A percentile compares a stretch with the other conserved stretches of the same genome.
These are phyloP conservation scores for Sphaerostilbella broomeana DNA, from an alignment of 2,329 filamentous ascomycete genomes.

Conservation along the genomic window DNA sequence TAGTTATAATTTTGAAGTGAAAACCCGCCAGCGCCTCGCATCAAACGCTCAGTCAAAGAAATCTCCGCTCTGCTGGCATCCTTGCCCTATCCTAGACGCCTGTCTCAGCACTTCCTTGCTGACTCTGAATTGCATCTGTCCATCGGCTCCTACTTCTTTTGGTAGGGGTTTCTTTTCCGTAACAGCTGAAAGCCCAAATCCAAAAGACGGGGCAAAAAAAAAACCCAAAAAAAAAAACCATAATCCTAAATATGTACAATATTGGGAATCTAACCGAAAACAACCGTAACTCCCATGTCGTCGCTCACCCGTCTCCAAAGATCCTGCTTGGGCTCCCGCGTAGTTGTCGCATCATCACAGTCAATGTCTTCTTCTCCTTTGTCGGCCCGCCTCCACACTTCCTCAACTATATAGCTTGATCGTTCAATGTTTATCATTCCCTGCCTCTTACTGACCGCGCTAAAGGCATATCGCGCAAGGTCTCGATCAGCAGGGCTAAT, in stretches of 20 bases:
- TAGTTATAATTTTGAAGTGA: too few relatives aligned
- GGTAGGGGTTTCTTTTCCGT: too few relatives aligned
- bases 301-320: slow-evolving; percentile 52
- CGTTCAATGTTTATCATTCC: slow-evolving; percentile 60
- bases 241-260: too few relatives aligned
- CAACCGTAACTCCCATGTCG: slow-evolving; percentile 52
- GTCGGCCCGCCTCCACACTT: slow-evolving; percentile 54
- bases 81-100: too few relatives aligned
- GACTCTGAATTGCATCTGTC: too few relatives aligned
- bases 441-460: slow-evolving; percentile 48
- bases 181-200: too few relatives aligned
- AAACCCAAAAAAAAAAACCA: too few relatives aligned
- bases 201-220: not conserved
- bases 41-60: too few relatives aligned
- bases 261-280: slow-evolving; percentile 52
- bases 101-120: too few relatives aligned
- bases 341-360: slow-evolving; percentile 16
- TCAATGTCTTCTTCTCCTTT: slow-evolving; percentile 17
- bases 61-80: too few relatives aligned
- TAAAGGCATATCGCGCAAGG: slow-evolving; percentile 46
- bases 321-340: slow-evolving; percentile 25
- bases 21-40: too few relatives aligned
- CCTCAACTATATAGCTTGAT: slow-evolving; percentile 54
- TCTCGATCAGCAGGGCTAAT: slow-evolving; percentile 41
- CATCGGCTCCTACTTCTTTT: too few relatives aligned